Evolutionary conservation across 139 green algal genomes (phyloP).

Genomic region (Micromonas commoda): DNA sequence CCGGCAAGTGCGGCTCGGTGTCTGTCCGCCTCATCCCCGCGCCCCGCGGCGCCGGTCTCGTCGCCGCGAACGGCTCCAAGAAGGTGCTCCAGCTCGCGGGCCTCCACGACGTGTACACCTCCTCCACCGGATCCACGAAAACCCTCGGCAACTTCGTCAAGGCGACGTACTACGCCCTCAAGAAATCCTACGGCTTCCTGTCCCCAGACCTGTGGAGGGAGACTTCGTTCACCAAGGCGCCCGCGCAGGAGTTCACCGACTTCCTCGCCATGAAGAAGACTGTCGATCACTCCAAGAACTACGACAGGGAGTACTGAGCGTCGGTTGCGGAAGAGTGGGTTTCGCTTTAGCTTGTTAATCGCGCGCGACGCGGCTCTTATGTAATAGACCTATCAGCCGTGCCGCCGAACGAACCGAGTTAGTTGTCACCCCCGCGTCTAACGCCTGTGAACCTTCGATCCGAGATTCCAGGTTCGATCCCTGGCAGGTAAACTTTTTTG

Average conservation of each 20-base stretch:
- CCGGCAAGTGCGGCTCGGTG: constrained; percentile 93
- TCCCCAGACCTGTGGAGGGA: constrained; percentile 94
- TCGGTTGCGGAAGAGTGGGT: no score
- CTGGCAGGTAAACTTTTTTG: no score
- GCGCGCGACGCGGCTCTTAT: no score
- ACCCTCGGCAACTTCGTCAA: constrained; percentile 99
- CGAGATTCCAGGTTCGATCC: background rate
- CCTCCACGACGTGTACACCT: constrained; percentile 99
- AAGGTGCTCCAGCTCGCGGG: constrained; percentile 99
- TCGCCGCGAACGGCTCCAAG: constrained; percentile 93
- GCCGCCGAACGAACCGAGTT: no score
- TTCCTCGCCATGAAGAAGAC: constrained; percentile 44
- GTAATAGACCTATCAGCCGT: no score
- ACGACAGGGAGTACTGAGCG: background rate
- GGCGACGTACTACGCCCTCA: constrained; percentile 50
- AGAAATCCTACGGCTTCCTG: constrained; percentile 92
- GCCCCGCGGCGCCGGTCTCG: constrained; percentile 93
- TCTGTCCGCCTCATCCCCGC: constrained; percentile 92
- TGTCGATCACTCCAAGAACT: background rate
- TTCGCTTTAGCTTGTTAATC: no score
- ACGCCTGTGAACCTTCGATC: no score
- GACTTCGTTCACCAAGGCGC: constrained; percentile 84
- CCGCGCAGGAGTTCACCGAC: constrained; percentile 90
- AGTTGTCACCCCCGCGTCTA: no score
- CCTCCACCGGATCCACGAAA: constrained; percentile 82